Conservation (phyloP, 768 basidiomycete genomes). For the Tricholoma bakamatsutake region DNA sequence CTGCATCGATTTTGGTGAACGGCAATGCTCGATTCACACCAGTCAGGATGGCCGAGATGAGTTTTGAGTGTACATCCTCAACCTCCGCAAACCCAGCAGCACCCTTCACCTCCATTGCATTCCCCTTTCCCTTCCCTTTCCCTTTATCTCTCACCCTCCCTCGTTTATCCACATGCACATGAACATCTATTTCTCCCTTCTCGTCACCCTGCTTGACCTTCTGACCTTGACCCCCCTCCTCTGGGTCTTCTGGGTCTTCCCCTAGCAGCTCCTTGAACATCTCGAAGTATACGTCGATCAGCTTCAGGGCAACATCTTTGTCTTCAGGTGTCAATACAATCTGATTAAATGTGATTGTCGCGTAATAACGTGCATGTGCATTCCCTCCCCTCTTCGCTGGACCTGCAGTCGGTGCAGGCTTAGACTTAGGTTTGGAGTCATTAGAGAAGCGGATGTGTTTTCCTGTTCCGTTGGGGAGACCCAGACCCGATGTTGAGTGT, state of each 20-base stretch:
- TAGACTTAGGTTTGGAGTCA: slow-evolving; percentile 31
- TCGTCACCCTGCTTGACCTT: slow-evolving; percentile 25
- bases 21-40: slow-evolving; percentile 95
- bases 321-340: slow-evolving; percentile 70
- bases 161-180: slow-evolving; percentile 22
- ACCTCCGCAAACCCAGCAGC: slow-evolving; percentile 69
- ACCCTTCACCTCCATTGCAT: slow-evolving; percentile 36
- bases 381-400: slow-evolving; percentile 42
- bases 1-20: slow-evolving; percentile 77
- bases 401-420: slow-evolving; percentile 16
- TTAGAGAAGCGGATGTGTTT: slow-evolving; percentile 54
- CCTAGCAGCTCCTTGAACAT: slow-evolving; percentile 87
- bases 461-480: slow-evolving; percentile 23
- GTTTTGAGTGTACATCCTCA: slow-evolving; percentile 73
- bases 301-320: slow-evolving; percentile 62
- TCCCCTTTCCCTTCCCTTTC: slow-evolving; percentile 32
- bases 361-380: slow-evolving; percentile 84
- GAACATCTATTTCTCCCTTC: slow-evolving; percentile 25
- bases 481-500: slow-evolving; percentile 23
- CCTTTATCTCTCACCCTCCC: slow-evolving; percentile 18
- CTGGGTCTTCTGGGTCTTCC: slow-evolving; percentile 29
- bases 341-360: slow-evolving; percentile 92
- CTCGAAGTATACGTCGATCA: slow-evolving; percentile 92
- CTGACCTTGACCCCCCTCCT: slow-evolving; percentile 24
- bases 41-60: slow-evolving; percentile 86